phyloP scores from a whole-genome alignment of 2,329 filamentous ascomycete genomes.

The Dactylellina cionopaga region DNA sequence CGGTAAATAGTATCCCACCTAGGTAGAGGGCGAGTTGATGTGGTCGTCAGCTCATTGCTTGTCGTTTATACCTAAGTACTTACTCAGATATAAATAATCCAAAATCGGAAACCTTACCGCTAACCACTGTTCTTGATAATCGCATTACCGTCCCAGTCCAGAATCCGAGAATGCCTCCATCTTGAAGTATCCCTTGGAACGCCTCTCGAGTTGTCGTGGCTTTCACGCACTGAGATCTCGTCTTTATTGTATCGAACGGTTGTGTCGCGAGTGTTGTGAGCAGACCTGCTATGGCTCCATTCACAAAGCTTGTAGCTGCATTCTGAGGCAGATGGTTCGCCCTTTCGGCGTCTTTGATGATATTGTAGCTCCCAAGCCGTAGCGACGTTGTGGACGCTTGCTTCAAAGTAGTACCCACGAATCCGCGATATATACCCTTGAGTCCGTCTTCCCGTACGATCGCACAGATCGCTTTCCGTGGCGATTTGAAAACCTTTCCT shows the following conservation, averaged over 20 bases:
- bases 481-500: slow-evolving; percentile 57
- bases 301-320: slow-evolving; percentile 69
- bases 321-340: slow-evolving; percentile 62
- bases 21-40: too few relatives aligned
- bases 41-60: not conserved
- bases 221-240: slow-evolving; percentile 69
- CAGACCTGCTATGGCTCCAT: slow-evolving; percentile 70
- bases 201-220: slow-evolving; percentile 70
- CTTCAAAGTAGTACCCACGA: slow-evolving; percentile 64
- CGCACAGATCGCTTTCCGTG: slow-evolving; percentile 58
- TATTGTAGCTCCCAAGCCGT: slow-evolving; percentile 66
- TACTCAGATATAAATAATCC: slow-evolving; percentile 61
- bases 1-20: slow-evolving; percentile 32
- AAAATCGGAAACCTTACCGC: slow-evolving; percentile 67
- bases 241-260: slow-evolving; percentile 73
- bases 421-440: slow-evolving; percentile 63
- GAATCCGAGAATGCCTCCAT: slow-evolving; percentile 70
- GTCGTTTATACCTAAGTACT: not conserved
- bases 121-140: slow-evolving; percentile 71
- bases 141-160: slow-evolving; percentile 77
- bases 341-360: slow-evolving; percentile 60
- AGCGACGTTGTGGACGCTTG: slow-evolving; percentile 65
- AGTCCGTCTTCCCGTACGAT: slow-evolving; percentile 62
- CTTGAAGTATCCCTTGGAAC: slow-evolving; percentile 66
- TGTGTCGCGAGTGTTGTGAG: slow-evolving; percentile 71